phyloP scores from a whole-genome alignment of 2,329 filamentous ascomycete species.

The Epichloe sylvatica region DNA sequence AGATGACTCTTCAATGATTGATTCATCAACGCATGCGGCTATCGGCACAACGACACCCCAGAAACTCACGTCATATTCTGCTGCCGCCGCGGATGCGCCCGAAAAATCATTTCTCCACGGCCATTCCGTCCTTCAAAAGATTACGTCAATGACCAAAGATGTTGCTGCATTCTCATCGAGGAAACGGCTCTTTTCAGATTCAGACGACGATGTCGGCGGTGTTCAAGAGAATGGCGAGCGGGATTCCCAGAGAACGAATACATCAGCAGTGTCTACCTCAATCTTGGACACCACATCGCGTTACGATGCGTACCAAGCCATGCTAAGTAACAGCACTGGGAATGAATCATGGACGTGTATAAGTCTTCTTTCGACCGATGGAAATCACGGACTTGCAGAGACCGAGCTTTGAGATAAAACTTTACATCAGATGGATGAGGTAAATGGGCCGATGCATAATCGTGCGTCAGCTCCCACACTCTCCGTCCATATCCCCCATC shows the following conservation, averaged over 20 bases:
- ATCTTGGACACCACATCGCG: conserved; percentile 12
- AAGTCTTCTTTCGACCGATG: conserved; percentile 21
- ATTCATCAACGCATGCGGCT: neutral
- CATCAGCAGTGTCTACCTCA: neutral
- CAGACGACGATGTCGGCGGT: neutral
- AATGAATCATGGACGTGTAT: conserved; percentile 18
- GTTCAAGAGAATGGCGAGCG: neutral
- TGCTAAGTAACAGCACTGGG: conserved; percentile 14
- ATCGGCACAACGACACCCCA: too few species aligned
- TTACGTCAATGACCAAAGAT: neutral
- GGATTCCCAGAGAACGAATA: neutral
- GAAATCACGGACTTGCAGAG: conserved; percentile 19
- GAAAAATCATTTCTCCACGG: neutral
- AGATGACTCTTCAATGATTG: neutral
- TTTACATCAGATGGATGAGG: neutral
- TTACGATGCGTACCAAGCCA: conserved; percentile 21
- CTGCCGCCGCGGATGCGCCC: neutral
- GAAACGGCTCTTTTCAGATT: neutral
- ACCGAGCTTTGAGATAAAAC: conserved; percentile 16
- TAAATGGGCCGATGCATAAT: neutral
- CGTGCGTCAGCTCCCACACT: neutral
- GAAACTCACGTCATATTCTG: neutral
- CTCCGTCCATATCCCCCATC: too few species aligned
- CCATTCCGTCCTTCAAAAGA: neutral
- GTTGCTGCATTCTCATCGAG: neutral